Conservation (phyloP, 2,329 filamentous ascomycete species). For the Diaporthe longicolla region DNA sequence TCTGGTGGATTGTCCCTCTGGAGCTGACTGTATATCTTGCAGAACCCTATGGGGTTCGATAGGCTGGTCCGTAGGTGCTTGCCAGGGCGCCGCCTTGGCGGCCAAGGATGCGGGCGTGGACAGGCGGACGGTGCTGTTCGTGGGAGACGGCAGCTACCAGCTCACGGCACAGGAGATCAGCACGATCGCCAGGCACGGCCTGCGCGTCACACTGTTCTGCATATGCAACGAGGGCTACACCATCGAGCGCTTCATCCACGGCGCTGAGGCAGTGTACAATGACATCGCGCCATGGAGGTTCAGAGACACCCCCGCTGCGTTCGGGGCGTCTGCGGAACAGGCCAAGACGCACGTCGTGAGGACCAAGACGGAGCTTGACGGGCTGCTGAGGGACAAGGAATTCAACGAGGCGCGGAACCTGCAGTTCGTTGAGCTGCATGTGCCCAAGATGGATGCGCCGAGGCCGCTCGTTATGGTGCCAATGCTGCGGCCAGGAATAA, state of each 20-base stretch:
- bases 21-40: not conserved
- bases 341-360: slow-evolving; percentile 76
- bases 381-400: slow-evolving; percentile 73
- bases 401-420: slow-evolving; percentile 71
- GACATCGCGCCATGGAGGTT: slow-evolving; percentile 84
- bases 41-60: slow-evolving; percentile 78
- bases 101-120: slow-evolving; percentile 73
- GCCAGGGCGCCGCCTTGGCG: slow-evolving; percentile 79
- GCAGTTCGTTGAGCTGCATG: slow-evolving; percentile 85
- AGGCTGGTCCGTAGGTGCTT: slow-evolving; percentile 72
- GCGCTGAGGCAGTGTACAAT: slow-evolving; percentile 84
- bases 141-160: slow-evolving; percentile 91
- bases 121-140: slow-evolving; percentile 83
- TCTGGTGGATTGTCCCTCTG: too few relatives aligned
- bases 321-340: slow-evolving; percentile 72
- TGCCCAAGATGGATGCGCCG: slow-evolving; percentile 85
- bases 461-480: slow-evolving; percentile 76
- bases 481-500: slow-evolving; percentile 80
- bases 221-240: slow-evolving; percentile 92
- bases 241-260: slow-evolving; percentile 90
- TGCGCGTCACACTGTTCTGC: slow-evolving; percentile 87
- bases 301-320: slow-evolving; percentile 75
- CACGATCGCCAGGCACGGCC: slow-evolving; percentile 82
- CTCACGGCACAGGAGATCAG: slow-evolving; percentile 87
- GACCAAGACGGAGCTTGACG: slow-evolving; percentile 77